Percentiles rank a stretch among this genome's conserved stretches.
Conservation (phyloP, 257 asterid species). For the Solanum tarapatanum region DNA sequence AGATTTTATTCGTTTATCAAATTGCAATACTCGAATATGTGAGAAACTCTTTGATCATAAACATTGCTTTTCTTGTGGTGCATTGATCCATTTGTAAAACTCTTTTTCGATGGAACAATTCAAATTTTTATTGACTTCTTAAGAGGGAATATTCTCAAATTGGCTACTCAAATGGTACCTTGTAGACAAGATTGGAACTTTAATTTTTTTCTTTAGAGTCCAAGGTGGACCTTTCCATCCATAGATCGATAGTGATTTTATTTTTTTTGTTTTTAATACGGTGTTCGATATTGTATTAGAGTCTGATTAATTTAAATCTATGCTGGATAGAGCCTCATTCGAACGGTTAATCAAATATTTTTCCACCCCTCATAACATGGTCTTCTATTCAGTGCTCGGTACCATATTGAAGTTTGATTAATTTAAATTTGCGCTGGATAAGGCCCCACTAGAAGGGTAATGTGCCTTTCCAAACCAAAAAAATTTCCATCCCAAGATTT, state of each 20-base stretch:
- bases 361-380: too few species aligned
- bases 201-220: neutral
- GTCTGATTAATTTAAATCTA: too few species aligned
- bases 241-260: neutral
- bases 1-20: neutral
- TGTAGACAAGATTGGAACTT: neutral
- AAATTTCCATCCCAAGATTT: too few species aligned
- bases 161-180: neutral
- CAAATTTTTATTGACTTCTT: neutral
- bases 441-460: too few species aligned
- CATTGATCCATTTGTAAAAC: neutral
- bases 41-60: neutral
- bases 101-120: neutral
- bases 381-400: too few species aligned
- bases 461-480: too few species aligned
- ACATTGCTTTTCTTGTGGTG: neutral
- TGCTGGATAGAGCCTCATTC: too few species aligned
- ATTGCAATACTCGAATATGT: neutral
- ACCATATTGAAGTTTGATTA: too few species aligned
- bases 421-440: too few species aligned
- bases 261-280: neutral
- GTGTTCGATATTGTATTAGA: too few species aligned
- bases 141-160: neutral
- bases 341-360: too few species aligned
- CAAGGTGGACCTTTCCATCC: neutral